Evolutionary conservation across 2,329 filamentous ascomycete genomes (phyloP).

Genomic region (Fusarium gaditjirri): DNA sequence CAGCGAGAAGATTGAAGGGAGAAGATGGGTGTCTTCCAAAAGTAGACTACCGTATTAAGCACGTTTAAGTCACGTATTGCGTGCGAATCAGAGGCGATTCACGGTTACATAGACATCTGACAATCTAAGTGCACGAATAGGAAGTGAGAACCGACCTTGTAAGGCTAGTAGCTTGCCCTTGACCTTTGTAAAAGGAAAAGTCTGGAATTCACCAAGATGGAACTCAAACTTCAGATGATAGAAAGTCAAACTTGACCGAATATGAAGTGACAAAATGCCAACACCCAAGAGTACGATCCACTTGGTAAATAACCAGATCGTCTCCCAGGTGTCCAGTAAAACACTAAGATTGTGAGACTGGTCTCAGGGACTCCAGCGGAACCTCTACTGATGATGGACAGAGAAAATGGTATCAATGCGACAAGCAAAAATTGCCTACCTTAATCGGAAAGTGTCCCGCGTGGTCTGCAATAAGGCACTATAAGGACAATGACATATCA

Average conservation of each 20-base stretch:
- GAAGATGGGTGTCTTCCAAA: background rate
- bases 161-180: background rate
- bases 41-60: constrained; percentile 7
- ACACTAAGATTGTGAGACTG: background rate
- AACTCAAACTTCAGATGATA: background rate
- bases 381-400: background rate
- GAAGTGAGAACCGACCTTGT: background rate
- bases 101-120: constrained; percentile 15
- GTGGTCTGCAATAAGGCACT: background rate
- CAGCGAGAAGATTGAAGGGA: background rate
- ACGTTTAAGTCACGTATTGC: constrained; percentile 9
- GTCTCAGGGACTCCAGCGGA: background rate
- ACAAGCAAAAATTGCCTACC: background rate
- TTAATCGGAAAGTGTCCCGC: background rate
- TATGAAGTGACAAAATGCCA: constrained; percentile 2
- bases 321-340: background rate
- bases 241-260: background rate
- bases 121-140: constrained; percentile 21
- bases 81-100: constrained; percentile 24
- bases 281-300: background rate
- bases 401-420: background rate
- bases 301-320: background rate
- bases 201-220: background rate
- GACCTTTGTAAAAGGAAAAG: background rate
- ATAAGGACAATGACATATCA: background rate